Conservation (phyloP, 768 basidiomycete genomes). For the Antrodiella citrinella region DNA sequence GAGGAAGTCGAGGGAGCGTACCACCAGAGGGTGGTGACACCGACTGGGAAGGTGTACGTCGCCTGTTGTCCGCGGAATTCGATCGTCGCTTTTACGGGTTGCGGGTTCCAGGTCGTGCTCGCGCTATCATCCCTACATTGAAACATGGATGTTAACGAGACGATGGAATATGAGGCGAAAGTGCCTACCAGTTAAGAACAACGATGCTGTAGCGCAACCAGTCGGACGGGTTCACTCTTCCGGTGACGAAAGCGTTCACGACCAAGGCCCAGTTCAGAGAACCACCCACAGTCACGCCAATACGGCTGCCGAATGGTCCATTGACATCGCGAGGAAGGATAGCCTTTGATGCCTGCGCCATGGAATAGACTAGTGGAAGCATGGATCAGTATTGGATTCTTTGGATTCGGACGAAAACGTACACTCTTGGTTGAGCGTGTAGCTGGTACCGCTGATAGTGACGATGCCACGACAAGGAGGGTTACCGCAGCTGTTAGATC, state of each 20-base stretch:
- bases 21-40: conserved; percentile 54
- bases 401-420: conserved; percentile 13
- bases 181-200: conserved; percentile 51
- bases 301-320: conserved; percentile 62
- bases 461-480: conserved; percentile 61
- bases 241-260: conserved; percentile 62
- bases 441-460: conserved; percentile 49
- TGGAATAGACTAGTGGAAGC: conserved; percentile 44
- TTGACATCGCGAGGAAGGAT: conserved; percentile 58
- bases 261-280: conserved; percentile 45
- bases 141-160: not conserved
- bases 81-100: conserved; percentile 48
- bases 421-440: conserved; percentile 70
- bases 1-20: conserved; percentile 23
- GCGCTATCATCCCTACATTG: conserved; percentile 37
- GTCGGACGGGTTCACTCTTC: conserved; percentile 42
- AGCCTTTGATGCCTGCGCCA: conserved; percentile 72
- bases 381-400: not conserved
- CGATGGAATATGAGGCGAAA: conserved; percentile 3
- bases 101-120: conserved; percentile 45
- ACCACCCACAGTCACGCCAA: conserved; percentile 57
- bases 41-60: conserved; percentile 70
- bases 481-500: conserved; percentile 52
- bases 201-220: conserved; percentile 64
- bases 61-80: conserved; percentile 61